Evolutionary conservation across 2,329 filamentous ascomycete species (phyloP).

Genomic region (Nakataea oryzae): DNA sequence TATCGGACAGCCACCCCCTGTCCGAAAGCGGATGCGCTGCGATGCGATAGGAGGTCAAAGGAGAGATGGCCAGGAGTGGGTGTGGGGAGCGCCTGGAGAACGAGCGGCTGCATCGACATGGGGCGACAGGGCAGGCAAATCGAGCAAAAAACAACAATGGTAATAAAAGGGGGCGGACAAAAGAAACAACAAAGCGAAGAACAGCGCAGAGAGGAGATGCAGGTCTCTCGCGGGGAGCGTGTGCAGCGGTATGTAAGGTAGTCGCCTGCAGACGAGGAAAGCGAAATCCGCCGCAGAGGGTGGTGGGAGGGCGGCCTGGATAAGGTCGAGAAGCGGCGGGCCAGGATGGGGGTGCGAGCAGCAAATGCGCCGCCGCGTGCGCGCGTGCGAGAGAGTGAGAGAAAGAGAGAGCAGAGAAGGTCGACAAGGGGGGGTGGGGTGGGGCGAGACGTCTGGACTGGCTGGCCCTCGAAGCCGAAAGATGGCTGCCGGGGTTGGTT

Average conservation of each 20-base stretch:
- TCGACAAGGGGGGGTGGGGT: no score
- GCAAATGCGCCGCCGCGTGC: neutral
- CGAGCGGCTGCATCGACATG: neutral
- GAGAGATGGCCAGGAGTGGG: neutral
- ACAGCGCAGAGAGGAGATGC: neutral
- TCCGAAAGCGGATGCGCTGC: neutral
- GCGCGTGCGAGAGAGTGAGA: neutral
- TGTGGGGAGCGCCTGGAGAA: neutral
- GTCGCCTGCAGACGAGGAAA: neutral
- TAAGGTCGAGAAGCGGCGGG: no score
- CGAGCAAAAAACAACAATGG: neutral
- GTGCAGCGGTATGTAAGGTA: neutral
- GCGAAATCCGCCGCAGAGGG: neutral
- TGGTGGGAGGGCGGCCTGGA: neutral
- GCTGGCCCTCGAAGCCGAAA: neutral
- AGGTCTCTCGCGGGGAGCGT: neutral
- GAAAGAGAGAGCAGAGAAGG: neutral
- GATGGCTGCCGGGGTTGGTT: neutral
- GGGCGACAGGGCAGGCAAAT: neutral
- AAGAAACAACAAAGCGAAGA: neutral
- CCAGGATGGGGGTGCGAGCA: neutral
- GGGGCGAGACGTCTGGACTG: no score
- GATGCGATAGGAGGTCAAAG: neutral
- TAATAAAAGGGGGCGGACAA: neutral
- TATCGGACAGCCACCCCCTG: neutral